phyloP scores from a whole-genome alignment of 2,329 filamentous ascomycete genomes.

The Metarhizium humberi region DNA sequence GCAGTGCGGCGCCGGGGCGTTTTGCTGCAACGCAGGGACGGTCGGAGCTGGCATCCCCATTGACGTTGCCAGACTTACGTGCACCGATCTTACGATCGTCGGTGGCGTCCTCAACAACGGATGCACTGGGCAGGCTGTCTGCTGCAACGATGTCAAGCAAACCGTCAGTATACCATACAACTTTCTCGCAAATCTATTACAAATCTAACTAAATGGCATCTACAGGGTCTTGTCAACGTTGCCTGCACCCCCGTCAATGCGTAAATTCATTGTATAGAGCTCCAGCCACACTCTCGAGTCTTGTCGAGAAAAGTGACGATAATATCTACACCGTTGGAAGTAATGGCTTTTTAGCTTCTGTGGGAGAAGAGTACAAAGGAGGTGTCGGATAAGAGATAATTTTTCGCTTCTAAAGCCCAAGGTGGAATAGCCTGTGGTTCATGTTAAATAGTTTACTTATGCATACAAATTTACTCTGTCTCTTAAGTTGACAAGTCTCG shows the following conservation, averaged over 20 bases:
- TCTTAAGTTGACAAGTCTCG: not conserved
- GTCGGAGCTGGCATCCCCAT: no score
- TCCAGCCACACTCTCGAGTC: not conserved
- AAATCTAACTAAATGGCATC: not conserved
- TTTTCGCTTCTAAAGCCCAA: not conserved
- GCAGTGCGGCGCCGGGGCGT: no score
- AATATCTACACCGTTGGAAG: not conserved
- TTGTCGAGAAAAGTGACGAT: not conserved
- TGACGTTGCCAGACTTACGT: no score
- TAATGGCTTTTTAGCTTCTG: not conserved
- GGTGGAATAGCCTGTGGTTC: not conserved
- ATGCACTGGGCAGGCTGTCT: not conserved
- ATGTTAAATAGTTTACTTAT: not conserved
- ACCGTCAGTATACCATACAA: not conserved
- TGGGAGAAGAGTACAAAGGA: not conserved
- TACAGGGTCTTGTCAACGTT: not conserved
- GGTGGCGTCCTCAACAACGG: rapidly evolving
- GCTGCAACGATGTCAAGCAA: not conserved
- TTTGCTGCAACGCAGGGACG: no score
- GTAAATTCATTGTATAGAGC: not conserved
- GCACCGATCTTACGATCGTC: no score
- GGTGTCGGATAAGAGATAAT: not conserved
- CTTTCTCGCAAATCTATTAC: no score
- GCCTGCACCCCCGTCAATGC: not conserved
- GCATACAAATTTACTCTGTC: not conserved